Percentiles rank a stretch among this genome's conserved stretches.
Conservation (phyloP, 2,329 filamentous ascomycete genomes). For the Neofusicoccum parvum region DNA sequence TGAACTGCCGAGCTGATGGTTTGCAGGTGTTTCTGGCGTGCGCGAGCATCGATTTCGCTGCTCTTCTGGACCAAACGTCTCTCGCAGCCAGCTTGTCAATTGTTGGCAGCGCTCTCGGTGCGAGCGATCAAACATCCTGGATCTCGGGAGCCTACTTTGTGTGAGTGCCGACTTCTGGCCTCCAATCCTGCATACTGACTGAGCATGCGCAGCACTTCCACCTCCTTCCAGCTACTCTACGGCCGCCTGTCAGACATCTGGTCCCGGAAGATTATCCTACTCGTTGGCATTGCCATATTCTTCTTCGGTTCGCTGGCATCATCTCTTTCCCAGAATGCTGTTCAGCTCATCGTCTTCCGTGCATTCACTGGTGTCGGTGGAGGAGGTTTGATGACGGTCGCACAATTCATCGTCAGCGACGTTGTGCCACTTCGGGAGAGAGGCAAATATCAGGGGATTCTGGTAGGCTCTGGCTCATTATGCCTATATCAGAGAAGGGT, state of each 20-base stretch:
- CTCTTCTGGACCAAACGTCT: conserved; percentile 62
- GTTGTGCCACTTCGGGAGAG: conserved; percentile 34
- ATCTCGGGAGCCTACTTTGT: conserved; percentile 60
- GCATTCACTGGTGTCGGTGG: conserved; percentile 28
- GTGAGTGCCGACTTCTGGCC: conserved; percentile 31
- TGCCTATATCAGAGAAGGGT: too few relatives aligned
- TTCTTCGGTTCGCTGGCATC: conserved; percentile 49
- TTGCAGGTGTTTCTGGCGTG: conserved; percentile 59
- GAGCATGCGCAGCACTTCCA: conserved; percentile 37
- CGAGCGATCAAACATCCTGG: conserved; percentile 56
- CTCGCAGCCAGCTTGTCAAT: conserved; percentile 58
- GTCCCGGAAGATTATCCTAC: conserved; percentile 58
- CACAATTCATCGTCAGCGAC: conserved; percentile 34
- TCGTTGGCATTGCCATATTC: conserved; percentile 53
- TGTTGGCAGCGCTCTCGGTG: conserved; percentile 54
- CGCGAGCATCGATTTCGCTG: conserved; percentile 57
- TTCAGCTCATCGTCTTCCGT: conserved; percentile 39
- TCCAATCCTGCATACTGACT: not conserved
- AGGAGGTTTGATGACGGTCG: conserved; percentile 30
- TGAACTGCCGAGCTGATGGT: not conserved
- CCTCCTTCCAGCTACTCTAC: conserved; percentile 51
- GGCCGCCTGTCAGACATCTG: conserved; percentile 62
- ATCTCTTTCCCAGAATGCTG: conserved; percentile 44
- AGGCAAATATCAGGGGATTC: conserved; percentile 30
- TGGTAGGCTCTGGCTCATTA: conserved; percentile 21